A percentile compares a stretch with the other conserved stretches of the same genome.
phyloP scores from a whole-genome alignment of 2,329 filamentous ascomycete species.

The Trichoderma sp. region DNA sequence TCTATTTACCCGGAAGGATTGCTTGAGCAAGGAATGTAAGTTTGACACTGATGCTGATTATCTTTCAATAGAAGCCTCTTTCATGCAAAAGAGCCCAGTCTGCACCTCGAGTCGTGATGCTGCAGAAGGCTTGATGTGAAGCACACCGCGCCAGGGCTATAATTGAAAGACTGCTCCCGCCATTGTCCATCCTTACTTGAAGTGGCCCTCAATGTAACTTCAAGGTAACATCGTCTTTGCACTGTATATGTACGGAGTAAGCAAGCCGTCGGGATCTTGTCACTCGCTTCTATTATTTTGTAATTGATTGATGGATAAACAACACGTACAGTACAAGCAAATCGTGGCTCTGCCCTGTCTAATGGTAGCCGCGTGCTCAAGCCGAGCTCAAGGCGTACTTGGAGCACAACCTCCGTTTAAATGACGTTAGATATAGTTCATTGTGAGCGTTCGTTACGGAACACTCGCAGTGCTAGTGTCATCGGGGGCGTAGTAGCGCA shows the following conservation, averaged over 20 bases:
- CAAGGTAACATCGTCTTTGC: not conserved
- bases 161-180: not conserved
- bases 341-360: not conserved
- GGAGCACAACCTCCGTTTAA: not conserved
- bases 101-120: not conserved
- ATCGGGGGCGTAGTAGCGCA: not conserved
- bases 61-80: too few species aligned
- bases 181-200: not conserved
- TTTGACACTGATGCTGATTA: not conserved
- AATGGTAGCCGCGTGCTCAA: not conserved
- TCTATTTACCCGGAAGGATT: not conserved
- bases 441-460: not conserved
- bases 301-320: not conserved
- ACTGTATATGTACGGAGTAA: slow-evolving; percentile 2
- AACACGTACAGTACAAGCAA: not conserved
- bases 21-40: not conserved
- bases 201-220: not conserved
- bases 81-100: not conserved
- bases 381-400: not conserved
- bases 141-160: not conserved
- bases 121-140: not conserved
- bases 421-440: not conserved
- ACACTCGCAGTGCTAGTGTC: not conserved
- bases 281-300: not conserved
- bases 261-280: not conserved